These are phyloP conservation scores for Epichloe brachyelytri DNA, from an alignment of 2,329 filamentous ascomycete genomes.

Conservation along the genomic window DNA sequence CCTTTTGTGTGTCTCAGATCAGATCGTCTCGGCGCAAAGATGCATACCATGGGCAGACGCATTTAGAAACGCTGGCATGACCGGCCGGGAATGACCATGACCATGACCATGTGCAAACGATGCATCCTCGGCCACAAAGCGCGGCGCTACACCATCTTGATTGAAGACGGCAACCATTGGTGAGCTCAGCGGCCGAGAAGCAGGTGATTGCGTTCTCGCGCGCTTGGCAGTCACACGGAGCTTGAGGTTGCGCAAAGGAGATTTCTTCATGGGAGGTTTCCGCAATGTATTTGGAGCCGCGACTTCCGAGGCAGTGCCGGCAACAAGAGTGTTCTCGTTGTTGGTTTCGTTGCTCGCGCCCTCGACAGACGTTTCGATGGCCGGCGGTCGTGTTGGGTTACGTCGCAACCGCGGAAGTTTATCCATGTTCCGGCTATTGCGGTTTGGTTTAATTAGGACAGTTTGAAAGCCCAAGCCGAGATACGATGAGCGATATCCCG, in stretches of 20 bases:
- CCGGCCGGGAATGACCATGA: slow-evolving; percentile 9
- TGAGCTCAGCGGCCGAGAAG: slow-evolving; percentile 16
- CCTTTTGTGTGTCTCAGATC: background rate
- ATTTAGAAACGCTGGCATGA: slow-evolving; percentile 27
- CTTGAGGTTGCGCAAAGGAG: slow-evolving; percentile 32
- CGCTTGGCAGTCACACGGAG: slow-evolving; percentile 34
- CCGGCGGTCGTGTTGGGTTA: slow-evolving; percentile 28
- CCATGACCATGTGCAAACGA: slow-evolving; percentile 1
- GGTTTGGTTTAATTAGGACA: background rate
- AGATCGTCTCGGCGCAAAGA: background rate
- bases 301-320: background rate
- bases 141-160: slow-evolving; percentile 22
- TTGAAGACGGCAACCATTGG: slow-evolving; percentile 20
- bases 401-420: slow-evolving; percentile 30
- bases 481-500: no score
- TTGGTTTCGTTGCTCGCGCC: slow-evolving; percentile 17
- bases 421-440: slow-evolving; percentile 22
- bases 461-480: no score
- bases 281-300: slow-evolving; percentile 8
- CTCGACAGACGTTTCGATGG: slow-evolving; percentile 28
- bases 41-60: slow-evolving; percentile 22
- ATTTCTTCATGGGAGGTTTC: slow-evolving; percentile 18
- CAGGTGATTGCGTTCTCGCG: slow-evolving; percentile 29
- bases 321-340: slow-evolving; percentile 8
- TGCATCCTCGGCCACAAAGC: slow-evolving; percentile 11